Conservation (phyloP, 2,329 filamentous ascomycete species). For the Fusarium hostae region DNA sequence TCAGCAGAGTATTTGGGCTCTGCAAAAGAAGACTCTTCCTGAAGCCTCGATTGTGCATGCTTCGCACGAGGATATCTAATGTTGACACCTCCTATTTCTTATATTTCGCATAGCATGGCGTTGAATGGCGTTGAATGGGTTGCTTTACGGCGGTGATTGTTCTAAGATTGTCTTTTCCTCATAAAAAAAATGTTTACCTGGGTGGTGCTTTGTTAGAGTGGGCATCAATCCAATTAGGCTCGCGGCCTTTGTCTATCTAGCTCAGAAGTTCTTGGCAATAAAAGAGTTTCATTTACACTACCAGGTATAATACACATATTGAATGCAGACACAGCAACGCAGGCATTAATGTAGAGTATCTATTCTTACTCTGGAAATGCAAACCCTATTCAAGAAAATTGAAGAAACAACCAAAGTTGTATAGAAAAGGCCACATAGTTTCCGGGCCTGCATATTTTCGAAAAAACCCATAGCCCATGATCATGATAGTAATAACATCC, state of each 20-base stretch:
- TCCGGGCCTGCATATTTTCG: conserved; percentile 30
- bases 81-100: neutral
- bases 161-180: neutral
- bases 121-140: conserved; percentile 38
- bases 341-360: conserved; percentile 24
- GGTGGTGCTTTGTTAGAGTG: conserved; percentile 1
- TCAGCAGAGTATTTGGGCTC: conserved; percentile 46
- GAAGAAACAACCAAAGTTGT: conserved; percentile 32
- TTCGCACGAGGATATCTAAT: conserved; percentile 32
- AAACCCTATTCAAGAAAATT: conserved; percentile 43
- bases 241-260: neutral
- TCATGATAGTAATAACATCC: conserved; percentile 41
- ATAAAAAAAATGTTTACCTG: neutral
- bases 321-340: neutral
- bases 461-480: conserved; percentile 44
- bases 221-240: neutral
- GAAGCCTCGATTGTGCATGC: conserved; percentile 18
- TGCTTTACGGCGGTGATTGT: neutral
- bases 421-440: conserved; percentile 32
- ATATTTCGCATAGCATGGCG: conserved; percentile 42
- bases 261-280: neutral
- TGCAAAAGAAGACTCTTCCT: conserved; percentile 39
- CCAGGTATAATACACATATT: neutral
- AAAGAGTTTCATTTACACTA: neutral
- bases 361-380: conserved; percentile 36